Percentiles rank a stretch among this genome's conserved stretches.
Conservation (phyloP, 2,329 filamentous ascomycete species). For the Claviceps quebecensis region DNA sequence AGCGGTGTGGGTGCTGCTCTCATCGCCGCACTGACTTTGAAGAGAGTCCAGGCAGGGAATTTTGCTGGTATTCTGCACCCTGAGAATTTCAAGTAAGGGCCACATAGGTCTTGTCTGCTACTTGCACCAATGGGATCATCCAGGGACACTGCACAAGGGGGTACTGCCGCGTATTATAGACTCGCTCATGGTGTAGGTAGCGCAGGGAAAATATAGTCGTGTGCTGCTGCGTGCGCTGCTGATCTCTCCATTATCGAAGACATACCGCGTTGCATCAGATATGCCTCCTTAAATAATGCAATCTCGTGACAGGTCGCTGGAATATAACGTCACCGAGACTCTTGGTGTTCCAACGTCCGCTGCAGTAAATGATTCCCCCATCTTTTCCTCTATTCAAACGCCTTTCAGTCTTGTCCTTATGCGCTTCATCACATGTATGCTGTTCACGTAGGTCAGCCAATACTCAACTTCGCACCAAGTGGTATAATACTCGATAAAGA, state of each 20-base stretch:
- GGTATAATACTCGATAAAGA: neutral
- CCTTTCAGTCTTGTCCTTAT: neutral
- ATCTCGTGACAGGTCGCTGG: neutral
- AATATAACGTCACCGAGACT: neutral
- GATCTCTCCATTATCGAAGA: neutral
- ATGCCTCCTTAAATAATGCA: neutral
- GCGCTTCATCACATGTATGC: constrained; percentile 50
- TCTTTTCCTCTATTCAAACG: neutral
- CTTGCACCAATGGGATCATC: too few species aligned
- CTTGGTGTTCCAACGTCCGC: too few species aligned
- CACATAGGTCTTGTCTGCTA: too few species aligned
- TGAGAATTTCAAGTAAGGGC: constrained; percentile 38
- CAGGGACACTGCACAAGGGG: too few species aligned
- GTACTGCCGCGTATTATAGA: neutral
- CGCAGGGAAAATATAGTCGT: neutral
- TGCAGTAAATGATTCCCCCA: too few species aligned
- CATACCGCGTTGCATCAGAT: neutral
- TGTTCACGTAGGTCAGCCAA: constrained; percentile 15
- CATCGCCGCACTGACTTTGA: constrained; percentile 63
- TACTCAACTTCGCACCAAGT: neutral
- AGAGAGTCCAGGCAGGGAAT: constrained; percentile 50
- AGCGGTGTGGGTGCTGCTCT: constrained; percentile 93
- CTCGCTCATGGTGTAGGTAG: neutral
- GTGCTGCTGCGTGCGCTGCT: too few species aligned
- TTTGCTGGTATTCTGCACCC: constrained; percentile 50